Conservation (phyloP, 306 rosid genomes). For the Gillenia trifoliata region DNA sequence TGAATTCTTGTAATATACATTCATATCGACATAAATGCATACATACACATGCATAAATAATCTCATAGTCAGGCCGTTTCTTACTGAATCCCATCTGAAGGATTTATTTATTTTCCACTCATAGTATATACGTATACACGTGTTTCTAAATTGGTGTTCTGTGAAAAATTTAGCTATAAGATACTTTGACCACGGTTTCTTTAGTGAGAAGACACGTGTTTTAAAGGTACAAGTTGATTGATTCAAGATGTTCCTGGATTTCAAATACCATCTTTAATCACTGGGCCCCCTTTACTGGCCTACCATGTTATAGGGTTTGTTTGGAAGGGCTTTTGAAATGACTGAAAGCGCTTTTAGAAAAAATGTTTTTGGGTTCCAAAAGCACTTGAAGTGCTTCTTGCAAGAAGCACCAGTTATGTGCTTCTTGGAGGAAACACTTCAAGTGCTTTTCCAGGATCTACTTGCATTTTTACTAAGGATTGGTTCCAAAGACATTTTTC, state of each 20-base stretch:
- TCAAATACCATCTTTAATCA: background rate
- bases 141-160: background rate
- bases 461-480: too few species aligned
- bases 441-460: too few species aligned
- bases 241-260: background rate
- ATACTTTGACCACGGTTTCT: background rate
- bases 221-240: background rate
- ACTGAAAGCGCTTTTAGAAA: too few species aligned
- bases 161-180: background rate
- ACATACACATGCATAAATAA: background rate
- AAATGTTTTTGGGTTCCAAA: too few species aligned
- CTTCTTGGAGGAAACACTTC: too few species aligned
- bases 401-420: too few species aligned
- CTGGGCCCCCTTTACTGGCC: background rate
- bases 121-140: background rate
- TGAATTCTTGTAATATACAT: too few species aligned
- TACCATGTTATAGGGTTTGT: background rate
- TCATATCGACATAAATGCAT: too few species aligned
- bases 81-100: background rate
- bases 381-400: too few species aligned
- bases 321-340: too few species aligned
- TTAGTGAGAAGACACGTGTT: background rate
- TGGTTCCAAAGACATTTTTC: too few species aligned
- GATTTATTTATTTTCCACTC: background rate
- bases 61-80: background rate